Percentiles rank a stretch among this genome's conserved stretches.
Conservation (phyloP, 148 eudicot species). For the Nepenthes gracilis region DNA sequence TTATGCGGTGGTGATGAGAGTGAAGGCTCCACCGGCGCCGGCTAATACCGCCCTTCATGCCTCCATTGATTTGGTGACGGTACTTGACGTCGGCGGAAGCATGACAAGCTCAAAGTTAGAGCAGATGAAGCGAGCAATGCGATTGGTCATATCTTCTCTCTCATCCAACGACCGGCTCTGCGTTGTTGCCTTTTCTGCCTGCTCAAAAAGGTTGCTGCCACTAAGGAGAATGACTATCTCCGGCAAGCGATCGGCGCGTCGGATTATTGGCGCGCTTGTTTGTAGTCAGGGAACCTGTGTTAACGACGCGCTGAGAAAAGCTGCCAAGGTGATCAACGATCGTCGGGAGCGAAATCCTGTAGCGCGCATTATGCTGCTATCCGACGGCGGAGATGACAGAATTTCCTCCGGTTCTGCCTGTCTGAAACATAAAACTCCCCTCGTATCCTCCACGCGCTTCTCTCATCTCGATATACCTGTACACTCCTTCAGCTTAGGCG, state of each 20-base stretch:
- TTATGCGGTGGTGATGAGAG: constrained; percentile 41
- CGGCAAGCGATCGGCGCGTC: constrained; percentile 54
- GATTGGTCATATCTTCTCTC: constrained; percentile 49
- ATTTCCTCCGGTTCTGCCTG: not conserved
- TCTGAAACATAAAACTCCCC: constrained; percentile 4
- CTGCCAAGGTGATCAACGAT: constrained; percentile 64
- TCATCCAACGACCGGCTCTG: constrained; percentile 66
- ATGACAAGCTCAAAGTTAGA: constrained; percentile 30
- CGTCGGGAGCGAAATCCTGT: constrained; percentile 57
- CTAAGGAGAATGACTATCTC: constrained; percentile 57
- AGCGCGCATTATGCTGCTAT: constrained; percentile 38
- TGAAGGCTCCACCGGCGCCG: constrained; percentile 46
- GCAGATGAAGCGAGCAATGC: constrained; percentile 44
- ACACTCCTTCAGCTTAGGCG: constrained; percentile 24
- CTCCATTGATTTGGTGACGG: constrained; percentile 69
- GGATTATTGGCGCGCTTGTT: constrained; percentile 50
- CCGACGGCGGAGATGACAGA: constrained; percentile 27
- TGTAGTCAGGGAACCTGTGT: constrained; percentile 28
- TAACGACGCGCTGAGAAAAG: constrained; percentile 57
- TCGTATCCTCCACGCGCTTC: constrained; percentile 38
- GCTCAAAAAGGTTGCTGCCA: constrained; percentile 55
- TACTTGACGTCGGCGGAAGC: constrained; percentile 43
- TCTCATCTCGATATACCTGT: constrained; percentile 39
- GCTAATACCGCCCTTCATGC: constrained; percentile 16
- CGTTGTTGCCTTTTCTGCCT: constrained; percentile 56